phyloP scores from a whole-genome alignment of 1,284 basidiomycete species.

The Cerioporus squamosus region DNA sequence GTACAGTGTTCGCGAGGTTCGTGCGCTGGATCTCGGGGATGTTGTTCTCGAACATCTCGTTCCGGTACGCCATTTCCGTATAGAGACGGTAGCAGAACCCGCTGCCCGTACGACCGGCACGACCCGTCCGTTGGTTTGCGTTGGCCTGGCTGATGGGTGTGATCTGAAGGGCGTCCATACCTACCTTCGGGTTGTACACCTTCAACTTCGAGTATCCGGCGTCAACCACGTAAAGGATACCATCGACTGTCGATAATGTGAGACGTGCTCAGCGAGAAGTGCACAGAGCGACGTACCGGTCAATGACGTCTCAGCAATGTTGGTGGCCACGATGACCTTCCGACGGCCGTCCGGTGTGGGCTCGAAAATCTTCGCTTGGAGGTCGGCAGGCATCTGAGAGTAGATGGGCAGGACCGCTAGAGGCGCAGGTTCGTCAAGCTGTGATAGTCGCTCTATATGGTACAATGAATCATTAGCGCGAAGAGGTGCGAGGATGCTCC shows the following conservation, averaged over 20 bases:
- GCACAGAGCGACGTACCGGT: slow-evolving; percentile 69
- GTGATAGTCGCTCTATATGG: slow-evolving; percentile 81
- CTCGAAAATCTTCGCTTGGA: slow-evolving; percentile 98
- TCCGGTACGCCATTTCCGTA: slow-evolving; percentile 96
- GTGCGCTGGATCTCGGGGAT: slow-evolving; percentile 98
- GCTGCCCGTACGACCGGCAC: slow-evolving; percentile 94
- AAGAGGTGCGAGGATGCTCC: too few species aligned
- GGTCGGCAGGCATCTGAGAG: slow-evolving; percentile 98
- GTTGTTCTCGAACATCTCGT: slow-evolving; percentile 96
- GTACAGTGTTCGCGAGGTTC: slow-evolving; percentile 91
- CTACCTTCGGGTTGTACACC: slow-evolving; percentile 98
- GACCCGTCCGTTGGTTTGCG: slow-evolving; percentile 92
- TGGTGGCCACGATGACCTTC: slow-evolving; percentile 98
- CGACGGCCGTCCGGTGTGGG: slow-evolving; percentile 92
- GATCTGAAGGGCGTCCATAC: slow-evolving; percentile 99
- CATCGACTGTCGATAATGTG: slow-evolving; percentile 72
- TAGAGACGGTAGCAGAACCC: slow-evolving; percentile 98
- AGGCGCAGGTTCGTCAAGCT: slow-evolving; percentile 88
- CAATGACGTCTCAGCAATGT: slow-evolving; percentile 98
- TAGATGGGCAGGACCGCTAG: slow-evolving; percentile 95
- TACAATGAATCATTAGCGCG: slow-evolving; percentile 22
- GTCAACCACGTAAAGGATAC: slow-evolving; percentile 97
- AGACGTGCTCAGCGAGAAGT: neutral
- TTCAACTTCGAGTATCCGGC: slow-evolving; percentile 97
- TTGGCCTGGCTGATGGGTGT: slow-evolving; percentile 99